These are phyloP conservation scores for Fusarium dimerum DNA, from an alignment of 2,329 filamentous ascomycete genomes.

Conservation along the genomic window DNA sequence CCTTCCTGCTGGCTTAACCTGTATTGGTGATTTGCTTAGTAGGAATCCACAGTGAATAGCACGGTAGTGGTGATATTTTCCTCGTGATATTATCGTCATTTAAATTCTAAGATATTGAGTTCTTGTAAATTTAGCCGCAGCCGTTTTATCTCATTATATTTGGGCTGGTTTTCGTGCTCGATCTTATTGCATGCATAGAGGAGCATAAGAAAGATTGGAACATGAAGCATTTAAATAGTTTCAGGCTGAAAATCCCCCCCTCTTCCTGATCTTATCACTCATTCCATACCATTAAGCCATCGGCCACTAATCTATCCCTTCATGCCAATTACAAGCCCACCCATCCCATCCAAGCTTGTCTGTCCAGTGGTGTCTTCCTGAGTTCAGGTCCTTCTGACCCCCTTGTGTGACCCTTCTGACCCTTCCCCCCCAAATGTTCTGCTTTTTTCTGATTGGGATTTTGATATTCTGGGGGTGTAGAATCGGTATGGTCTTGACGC, in stretches of 20 bases:
- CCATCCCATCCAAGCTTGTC: background rate
- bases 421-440: slow-evolving; percentile 11
- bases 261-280: background rate
- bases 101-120: background rate
- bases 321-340: background rate
- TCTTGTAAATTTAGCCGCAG: too few species aligned
- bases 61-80: background rate
- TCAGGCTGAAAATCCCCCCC: background rate
- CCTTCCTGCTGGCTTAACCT: background rate
- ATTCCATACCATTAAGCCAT: background rate
- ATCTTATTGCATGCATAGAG: background rate
- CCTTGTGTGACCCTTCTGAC: slow-evolving; percentile 23
- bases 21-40: background rate
- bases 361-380: slow-evolving; percentile 4
- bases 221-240: background rate
- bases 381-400: slow-evolving; percentile 19
- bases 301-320: background rate
- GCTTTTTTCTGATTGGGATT: slow-evolving; percentile 2
- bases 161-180: too few species aligned
- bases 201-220: background rate
- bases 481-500: background rate
- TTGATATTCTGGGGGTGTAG: slow-evolving; percentile 6
- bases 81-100: background rate
- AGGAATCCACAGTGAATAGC: too few species aligned
- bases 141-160: too few species aligned